Evolutionary conservation across 1,284 basidiomycete species (phyloP), one percentile per base, ranked within the genome.

Genomic region (Trichosporon asahii): DNA sequence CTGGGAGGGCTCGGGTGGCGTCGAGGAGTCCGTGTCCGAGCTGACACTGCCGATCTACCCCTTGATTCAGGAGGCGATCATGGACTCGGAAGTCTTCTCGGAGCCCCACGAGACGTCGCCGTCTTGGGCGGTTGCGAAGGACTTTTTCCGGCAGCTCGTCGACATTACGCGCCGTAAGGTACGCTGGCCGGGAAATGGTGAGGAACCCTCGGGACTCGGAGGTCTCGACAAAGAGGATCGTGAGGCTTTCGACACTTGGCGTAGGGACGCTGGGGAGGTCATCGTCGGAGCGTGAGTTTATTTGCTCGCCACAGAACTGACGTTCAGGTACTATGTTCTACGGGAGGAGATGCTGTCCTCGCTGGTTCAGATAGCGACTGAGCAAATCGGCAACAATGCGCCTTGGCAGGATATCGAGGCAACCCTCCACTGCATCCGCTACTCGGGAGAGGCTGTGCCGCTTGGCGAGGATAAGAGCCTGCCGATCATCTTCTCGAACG

Each of bases 31-130:
- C 66, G 89, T 92, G 77, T 93, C 91, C 76, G 92, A 94, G 74
- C 88, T 92, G 85, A 91, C 91, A 0, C 86, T 95, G 2, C 88
- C 88, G 0, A 94, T 94, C 75, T 96, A 94, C 90, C 94, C 93
- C 72, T 85, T 92, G 29, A 88, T 95, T 70, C 94, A 95, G 81
- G 94, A 96, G 80, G 88, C 91, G 1, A 83, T 96, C 37, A 93
- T 92, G 90, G 89, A 87, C 65, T 88, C 88, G 11, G 90, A 92
- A 14, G 74, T 78, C 63, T 83, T 83, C 72, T 88, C 86, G 18
- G 83, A 85, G 35, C 79, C 81, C 68, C 88, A 89, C 68, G 82
- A 81, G 15, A 78, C 77, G 3, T 75, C 76, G 1, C 73, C 77
- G 12, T 73, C 79, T 63, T 86, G 86, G 84, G 84, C 82, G 6